Base-by-base conservation (phyloP, 2,329 filamentous ascomycete genomes). In the Colletotrichum costaricense region DNA sequence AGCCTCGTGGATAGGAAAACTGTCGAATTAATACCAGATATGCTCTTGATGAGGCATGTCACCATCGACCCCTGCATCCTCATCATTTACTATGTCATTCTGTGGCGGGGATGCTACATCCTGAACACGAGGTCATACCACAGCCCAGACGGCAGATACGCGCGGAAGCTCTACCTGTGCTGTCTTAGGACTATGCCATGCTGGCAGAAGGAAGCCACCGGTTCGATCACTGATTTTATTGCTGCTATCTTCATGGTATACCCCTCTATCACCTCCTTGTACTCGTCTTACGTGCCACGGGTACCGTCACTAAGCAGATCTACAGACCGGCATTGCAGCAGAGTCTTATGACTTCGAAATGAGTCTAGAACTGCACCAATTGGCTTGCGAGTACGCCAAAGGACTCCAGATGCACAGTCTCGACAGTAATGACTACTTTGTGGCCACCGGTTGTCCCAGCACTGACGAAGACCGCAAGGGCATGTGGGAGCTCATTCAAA, bases 401-500 rank as follows among this genome's bases (percentile, higher is more conserved):
- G 74, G 42, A 5, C 79, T 82, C 2, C 78, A 80, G 28, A 62
- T 82, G 3, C 80, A 82, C 56, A 80, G 77, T 8, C 75, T 81
- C 8, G 80, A 81, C 52, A 78, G 76, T 4, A 76, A 76, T 9
- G 76, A 77, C 11, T 70, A 68, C 28, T 55, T 58, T 30, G 72
- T 69, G 28, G 26, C 42, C 24, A 75, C 55, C 3, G 67, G 33
- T 1, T 67, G 56, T 2, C 33, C 69, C 1, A 35, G 42, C 8
- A 72, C 63, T 0, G 75, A 79, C 26, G 75, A 77, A 1, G 79
- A 81, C 33, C 78, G 80, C 6, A 76, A 76, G 35, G 78, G 77
- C 0, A 80, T 81, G 35, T 82, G 80, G 80, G 78, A 81, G 28
- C 77, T 82, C 2, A 77, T 82, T 1, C 79, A 82, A n/a, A 76